Conservation (phyloP, 331 rosid genomes). For the Ulmus americana region DNA sequence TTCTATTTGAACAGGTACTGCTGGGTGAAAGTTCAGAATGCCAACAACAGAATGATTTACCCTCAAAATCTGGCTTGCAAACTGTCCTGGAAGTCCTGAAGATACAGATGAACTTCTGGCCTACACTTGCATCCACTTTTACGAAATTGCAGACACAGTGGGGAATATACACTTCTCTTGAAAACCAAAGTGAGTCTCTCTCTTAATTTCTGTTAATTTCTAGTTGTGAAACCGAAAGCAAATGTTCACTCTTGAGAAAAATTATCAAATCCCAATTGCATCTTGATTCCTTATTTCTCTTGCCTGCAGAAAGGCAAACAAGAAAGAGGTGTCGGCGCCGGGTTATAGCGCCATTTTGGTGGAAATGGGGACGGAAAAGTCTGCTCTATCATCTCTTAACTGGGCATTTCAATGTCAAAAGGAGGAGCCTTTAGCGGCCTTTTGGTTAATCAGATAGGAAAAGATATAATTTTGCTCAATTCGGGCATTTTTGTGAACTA, state of each 20-base stretch:
- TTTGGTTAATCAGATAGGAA: slow-evolving; percentile 23
- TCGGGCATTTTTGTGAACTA: slow-evolving; percentile 21
- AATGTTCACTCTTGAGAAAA: neutral
- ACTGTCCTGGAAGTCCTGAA: slow-evolving; percentile 72
- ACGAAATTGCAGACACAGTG: slow-evolving; percentile 49
- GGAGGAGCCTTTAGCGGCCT: slow-evolving; percentile 25
- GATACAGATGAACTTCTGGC: slow-evolving; percentile 82
- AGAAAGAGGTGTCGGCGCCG: slow-evolving; percentile 36
- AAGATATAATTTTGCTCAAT: slow-evolving; percentile 12
- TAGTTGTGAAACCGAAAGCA: neutral
- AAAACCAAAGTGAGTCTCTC: slow-evolving; percentile 52
- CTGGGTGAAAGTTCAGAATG: slow-evolving; percentile 61
- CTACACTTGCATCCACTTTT: slow-evolving; percentile 43
- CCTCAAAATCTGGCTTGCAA: slow-evolving; percentile 66
- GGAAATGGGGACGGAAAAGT: slow-evolving; percentile 37
- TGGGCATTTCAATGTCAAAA: slow-evolving; percentile 12
- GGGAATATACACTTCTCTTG: slow-evolving; percentile 29
- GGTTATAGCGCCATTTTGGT: slow-evolving; percentile 23
- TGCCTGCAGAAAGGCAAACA: slow-evolving; percentile 39
- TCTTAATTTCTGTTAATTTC: neutral
- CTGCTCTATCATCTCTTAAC: slow-evolving; percentile 31
- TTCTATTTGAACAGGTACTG: slow-evolving; percentile 47
- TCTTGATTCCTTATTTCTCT: slow-evolving; percentile 1
- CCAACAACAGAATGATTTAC: slow-evolving; percentile 38
- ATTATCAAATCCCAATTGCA: slow-evolving; percentile 9